These are phyloP conservation scores for Aspergillus cejpii DNA, from an alignment of 2,329 filamentous ascomycete genomes.

Conservation along the genomic window DNA sequence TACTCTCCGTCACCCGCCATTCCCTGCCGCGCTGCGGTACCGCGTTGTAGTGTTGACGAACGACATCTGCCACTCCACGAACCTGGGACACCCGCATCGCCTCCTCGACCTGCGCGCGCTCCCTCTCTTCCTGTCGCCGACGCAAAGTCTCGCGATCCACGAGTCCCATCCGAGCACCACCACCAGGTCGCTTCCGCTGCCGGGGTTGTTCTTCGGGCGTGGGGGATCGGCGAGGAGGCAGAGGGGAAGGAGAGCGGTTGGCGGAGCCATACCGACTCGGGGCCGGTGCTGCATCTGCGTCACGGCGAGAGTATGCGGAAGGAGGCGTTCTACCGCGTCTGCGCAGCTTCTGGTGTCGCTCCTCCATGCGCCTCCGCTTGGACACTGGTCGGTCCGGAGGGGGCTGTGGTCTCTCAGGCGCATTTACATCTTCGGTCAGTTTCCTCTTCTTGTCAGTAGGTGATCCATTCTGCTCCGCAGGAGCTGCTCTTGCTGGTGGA, in stretches of 20 bases:
- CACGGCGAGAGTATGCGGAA: constrained; percentile 38
- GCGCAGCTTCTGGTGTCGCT: constrained; percentile 34
- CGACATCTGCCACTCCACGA: constrained; percentile 71
- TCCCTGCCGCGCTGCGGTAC: constrained; percentile 89
- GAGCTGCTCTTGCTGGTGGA: not conserved
- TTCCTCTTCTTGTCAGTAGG: constrained; percentile 26
- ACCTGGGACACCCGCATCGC: constrained; percentile 32
- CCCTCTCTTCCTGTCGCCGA: constrained; percentile 40
- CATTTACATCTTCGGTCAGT: constrained; percentile 20
- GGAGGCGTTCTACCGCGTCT: constrained; percentile 34
- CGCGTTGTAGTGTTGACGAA: constrained; percentile 90
- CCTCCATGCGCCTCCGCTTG: constrained; percentile 37
- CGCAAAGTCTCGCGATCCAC: constrained; percentile 36
- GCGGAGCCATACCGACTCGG: constrained; percentile 19
- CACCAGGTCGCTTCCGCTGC: constrained; percentile 44
- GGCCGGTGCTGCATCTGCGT: constrained; percentile 23
- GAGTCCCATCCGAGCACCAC: constrained; percentile 38
- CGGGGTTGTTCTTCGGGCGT: constrained; percentile 34
- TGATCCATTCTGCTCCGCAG: constrained; percentile 13
- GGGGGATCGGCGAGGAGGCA: constrained; percentile 38
- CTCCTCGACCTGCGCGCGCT: constrained; percentile 37
- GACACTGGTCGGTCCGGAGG: constrained; percentile 24
- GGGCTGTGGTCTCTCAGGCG: constrained; percentile 18
- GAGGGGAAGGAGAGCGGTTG: constrained; percentile 38
- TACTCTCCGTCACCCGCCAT: constrained; percentile 88